phyloP scores from a whole-genome alignment of 2,329 filamentous ascomycete genomes.

The Macroventuria anomochaeta region DNA sequence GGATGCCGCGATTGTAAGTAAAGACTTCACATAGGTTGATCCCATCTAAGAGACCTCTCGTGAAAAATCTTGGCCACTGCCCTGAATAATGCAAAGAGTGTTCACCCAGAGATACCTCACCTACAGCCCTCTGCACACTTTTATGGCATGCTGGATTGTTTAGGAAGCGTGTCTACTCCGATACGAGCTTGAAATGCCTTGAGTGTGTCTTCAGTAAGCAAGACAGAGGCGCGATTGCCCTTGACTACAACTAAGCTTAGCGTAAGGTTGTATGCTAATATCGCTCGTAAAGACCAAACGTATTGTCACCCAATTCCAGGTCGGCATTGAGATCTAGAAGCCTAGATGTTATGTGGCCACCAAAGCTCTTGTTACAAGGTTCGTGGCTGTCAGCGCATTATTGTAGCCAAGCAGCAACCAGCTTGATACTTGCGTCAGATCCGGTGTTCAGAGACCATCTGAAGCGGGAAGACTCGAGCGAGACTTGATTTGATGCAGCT shows the following conservation, averaged over 20 bases:
- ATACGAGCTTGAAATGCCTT: not conserved
- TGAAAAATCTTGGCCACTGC: not conserved
- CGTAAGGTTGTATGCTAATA: not conserved
- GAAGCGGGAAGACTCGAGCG: not conserved
- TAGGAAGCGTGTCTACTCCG: not conserved
- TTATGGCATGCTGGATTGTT: not conserved
- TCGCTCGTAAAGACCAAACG: not conserved
- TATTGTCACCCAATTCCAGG: not conserved
- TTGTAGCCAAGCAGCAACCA: not conserved
- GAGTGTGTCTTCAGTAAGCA: not conserved
- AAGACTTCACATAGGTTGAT: not conserved
- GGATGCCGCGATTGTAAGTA: not conserved
- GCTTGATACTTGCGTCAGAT: not conserved
- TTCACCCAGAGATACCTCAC: not conserved
- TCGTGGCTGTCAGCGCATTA: not conserved
- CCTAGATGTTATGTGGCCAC: not conserved
- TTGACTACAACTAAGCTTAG: not conserved
- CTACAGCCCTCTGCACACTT: not conserved
- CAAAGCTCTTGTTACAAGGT: not conserved
- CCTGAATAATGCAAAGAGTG: conserved; percentile 1
- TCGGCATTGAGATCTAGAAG: not conserved
- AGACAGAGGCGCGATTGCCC: not conserved
- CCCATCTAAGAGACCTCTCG: not conserved
- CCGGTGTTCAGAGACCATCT: not conserved
- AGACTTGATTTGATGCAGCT: not conserved